Conservation (phyloP, 2,329 filamentous ascomycete genomes). For the Allantophomopsis lycopodina region DNA sequence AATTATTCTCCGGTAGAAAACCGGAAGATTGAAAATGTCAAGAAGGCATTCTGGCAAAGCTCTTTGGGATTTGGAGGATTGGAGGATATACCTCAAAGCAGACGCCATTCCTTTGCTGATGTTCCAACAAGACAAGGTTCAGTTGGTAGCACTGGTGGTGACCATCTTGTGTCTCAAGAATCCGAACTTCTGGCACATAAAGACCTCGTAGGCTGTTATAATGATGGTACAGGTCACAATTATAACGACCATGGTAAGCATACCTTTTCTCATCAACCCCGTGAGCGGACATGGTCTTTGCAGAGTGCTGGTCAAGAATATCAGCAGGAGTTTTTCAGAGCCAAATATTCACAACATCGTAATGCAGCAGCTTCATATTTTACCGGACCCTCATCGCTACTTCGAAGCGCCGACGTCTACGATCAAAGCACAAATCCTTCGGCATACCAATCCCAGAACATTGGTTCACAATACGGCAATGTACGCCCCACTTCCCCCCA, state of each 20-base stretch:
- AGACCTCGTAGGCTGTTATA: slow-evolving; percentile 9
- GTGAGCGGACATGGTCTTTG: too few species aligned
- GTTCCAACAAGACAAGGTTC: slow-evolving; percentile 51
- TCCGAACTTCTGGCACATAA: neutral
- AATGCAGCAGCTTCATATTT: slow-evolving; percentile 18
- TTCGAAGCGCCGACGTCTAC: slow-evolving; percentile 11
- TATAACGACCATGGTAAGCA: slow-evolving; percentile 20
- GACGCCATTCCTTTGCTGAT: slow-evolving; percentile 69
- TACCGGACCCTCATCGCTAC: slow-evolving; percentile 10
- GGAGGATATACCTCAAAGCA: slow-evolving; percentile 54
- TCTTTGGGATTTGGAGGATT: slow-evolving; percentile 50
- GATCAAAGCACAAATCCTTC: slow-evolving; percentile 5
- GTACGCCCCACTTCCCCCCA: slow-evolving; percentile 43
- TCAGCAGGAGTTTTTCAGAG: slow-evolving; percentile 5
- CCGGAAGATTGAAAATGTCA: slow-evolving; percentile 49
- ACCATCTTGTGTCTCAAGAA: slow-evolving; percentile 22
- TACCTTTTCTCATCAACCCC: slow-evolving; percentile 4
- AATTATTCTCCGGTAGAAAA: slow-evolving; percentile 35
- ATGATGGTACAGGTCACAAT: slow-evolving; percentile 13
- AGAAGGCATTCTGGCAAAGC: slow-evolving; percentile 59
- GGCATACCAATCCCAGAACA: slow-evolving; percentile 6
- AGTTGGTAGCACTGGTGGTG: slow-evolving; percentile 45
- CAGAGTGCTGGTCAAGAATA: slow-evolving; percentile 5
- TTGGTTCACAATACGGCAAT: slow-evolving; percentile 10
- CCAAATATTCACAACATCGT: slow-evolving; percentile 8